phyloP scores from a whole-genome alignment of 1,139 yeast species.

The Yamadazyma triangularis region DNA sequence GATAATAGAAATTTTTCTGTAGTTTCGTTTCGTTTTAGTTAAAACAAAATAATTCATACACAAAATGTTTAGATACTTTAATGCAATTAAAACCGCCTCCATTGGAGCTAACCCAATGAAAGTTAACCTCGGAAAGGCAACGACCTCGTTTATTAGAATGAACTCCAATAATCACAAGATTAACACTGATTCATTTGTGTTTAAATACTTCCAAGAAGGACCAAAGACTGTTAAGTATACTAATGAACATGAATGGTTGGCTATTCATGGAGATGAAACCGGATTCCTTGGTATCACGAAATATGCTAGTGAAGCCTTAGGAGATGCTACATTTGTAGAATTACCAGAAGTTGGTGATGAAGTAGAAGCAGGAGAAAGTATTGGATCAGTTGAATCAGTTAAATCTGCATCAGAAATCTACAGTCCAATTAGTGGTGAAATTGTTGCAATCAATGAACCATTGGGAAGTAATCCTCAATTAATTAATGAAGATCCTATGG shows the following conservation, averaged over 20 bases:
- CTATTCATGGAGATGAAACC: constrained; percentile 74
- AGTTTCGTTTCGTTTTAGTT: no score
- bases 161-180: constrained; percentile 44
- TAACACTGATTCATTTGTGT: constrained; percentile 49
- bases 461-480: constrained; percentile 71
- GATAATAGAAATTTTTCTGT: no score
- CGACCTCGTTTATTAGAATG: constrained; percentile 15
- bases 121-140: neutral
- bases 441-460: constrained; percentile 63
- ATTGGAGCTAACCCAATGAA: neutral
- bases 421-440: constrained; percentile 78
- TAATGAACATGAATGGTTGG: constrained; percentile 94
- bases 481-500: constrained; percentile 86
- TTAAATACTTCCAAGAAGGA: constrained; percentile 45
- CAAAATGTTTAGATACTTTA: neutral
- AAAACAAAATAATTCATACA: no score
- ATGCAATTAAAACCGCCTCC: neutral
- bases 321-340: constrained; percentile 94
- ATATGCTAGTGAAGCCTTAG: constrained; percentile 97
- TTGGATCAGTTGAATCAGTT: constrained; percentile 93
- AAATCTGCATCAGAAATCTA: constrained; percentile 93
- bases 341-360: constrained; percentile 72
- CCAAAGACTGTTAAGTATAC: constrained; percentile 66
- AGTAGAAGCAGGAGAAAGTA: constrained; percentile 70
- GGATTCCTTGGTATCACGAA: constrained; percentile 89